Base-by-base conservation (phyloP, 306 rosid species). In the Cajanus cajan region DNA sequence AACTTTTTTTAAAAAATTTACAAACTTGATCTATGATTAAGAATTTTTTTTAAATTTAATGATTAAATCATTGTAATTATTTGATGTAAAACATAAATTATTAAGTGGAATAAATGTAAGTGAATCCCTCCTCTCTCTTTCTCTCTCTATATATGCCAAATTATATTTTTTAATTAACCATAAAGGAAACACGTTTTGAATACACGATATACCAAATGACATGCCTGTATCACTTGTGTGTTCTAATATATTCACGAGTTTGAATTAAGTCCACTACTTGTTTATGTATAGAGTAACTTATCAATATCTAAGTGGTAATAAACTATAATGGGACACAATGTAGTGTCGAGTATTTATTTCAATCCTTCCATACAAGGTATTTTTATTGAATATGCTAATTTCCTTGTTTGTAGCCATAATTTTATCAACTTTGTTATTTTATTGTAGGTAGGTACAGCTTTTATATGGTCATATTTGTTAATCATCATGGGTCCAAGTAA, bases 401-500 rank as follows among this genome's bases (percentile, higher is more conserved):
- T 37, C 13, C 19, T 74, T 40, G 10, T 22, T n/a, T 55, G 62
- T 10, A 19, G 25, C 28, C 8, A 54, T 18, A 54, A 37, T 37
- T 52, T 55, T 13, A 54, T 73, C 15, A 18, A 7, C 7, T 36
- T 16, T 71, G 0, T 48, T 18, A 71, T 36, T n/a, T n/a, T n/a
- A 40, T 74, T 61, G n/a, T 34, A 74, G 79, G 45, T 59, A 25
- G 44, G 68, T 41, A 3, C 78, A 58, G 7, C 41, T 74, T 74
- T 74, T 41, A 13, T 59, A 21, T 74, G 41, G 57, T 40, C 69
- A 41, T 74, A 74, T 58, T 8, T 74, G 25, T 58, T 57, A 8
- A 74, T 57, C 2, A 15, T 74, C 7, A 55, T 74, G 78, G 78
- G 40, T 22, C 10, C 41, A 39, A 57, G n/a, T 57, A 22, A 18